Conservation (phyloP, 2,329 filamentous ascomycete genomes). For the Scytalidium sp. region DNA sequence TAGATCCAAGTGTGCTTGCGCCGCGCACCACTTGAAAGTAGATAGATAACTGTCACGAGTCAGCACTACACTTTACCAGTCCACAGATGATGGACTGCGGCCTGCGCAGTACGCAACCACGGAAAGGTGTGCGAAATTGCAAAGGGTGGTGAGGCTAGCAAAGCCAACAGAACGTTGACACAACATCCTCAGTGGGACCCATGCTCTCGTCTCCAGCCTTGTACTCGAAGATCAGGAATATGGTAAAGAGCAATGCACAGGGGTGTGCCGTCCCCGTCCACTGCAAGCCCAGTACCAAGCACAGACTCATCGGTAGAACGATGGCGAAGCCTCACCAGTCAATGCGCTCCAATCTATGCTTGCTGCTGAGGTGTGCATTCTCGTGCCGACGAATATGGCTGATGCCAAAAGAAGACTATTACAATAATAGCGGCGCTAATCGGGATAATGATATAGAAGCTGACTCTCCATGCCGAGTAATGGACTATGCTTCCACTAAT, state of each 20-base stretch:
- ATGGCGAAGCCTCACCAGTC: background rate
- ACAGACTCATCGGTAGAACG: background rate
- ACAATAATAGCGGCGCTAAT: background rate
- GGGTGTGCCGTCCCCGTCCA: background rate
- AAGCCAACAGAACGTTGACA: background rate
- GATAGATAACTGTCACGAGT: background rate
- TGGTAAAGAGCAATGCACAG: background rate
- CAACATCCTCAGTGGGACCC: background rate
- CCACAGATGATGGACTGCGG: background rate
- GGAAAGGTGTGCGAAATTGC: background rate
- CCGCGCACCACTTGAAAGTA: background rate
- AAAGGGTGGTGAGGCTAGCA: background rate
- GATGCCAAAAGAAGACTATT: background rate
- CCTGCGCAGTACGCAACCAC: background rate
- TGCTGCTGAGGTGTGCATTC: background rate
- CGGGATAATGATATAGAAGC: background rate
- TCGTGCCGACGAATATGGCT: background rate
- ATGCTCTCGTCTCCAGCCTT: background rate
- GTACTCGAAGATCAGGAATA: background rate
- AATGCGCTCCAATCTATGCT: background rate
- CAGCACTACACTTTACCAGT: background rate
- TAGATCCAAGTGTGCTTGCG: background rate
- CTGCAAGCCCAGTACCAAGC: background rate
- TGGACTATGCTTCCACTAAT: background rate
- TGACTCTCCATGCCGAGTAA: background rate